Evolutionary conservation across 1,284 basidiomycete species (phyloP), one percentile per base, ranked within the genome.

Genomic region (Pyrrhoderma lamaoense): DNA sequence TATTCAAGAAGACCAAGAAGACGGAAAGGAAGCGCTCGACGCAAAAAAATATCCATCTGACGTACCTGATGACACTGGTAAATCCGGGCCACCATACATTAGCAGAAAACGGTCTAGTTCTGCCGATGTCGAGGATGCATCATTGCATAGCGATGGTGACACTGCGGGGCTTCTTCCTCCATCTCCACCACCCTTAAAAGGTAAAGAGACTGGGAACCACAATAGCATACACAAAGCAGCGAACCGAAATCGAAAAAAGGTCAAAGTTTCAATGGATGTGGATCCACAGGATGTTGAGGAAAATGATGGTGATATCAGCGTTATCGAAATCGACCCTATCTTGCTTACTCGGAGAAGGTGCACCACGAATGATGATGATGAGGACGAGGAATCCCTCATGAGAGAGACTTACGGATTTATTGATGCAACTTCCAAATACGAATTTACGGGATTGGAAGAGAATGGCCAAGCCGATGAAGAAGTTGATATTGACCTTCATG

Each of bases 401-500:
- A 22, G 42, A 18, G 34, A 51, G 34, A 36, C 18, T 9, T 51
- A 45, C 8, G 47, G 47, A 13, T 13, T 31, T 19, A 3, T 42
- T 16, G 23, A 19, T 16, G 35, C 13, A 18, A 14, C 19, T 25
- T 0, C 5, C 8, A 19, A n/a, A 34, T 14, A 31, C 19, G 21
- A 16, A 18, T 7, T 16, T 3, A 18, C 38, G 9, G 47, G 38
- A n/a, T 8, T 27, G n/a, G 21, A 37, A 35, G 49, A 39, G 19
- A 35, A 37, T 40, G 23, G 9, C 18, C 39, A 18, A 3, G 34
- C 34, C 14, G 36, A 27, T 38, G 25, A 19, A 16, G 49, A 45
- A 45, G 36, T 37, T 11, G 76, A 76, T 56, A 69, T 85, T 45
- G 69, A 79, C 62, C 69, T 89, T 25, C 83, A 85, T 14, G 81